These are phyloP conservation scores for Dendrobium nobile DNA, from an alignment of 106 monocot species.

Conservation along the genomic window DNA sequence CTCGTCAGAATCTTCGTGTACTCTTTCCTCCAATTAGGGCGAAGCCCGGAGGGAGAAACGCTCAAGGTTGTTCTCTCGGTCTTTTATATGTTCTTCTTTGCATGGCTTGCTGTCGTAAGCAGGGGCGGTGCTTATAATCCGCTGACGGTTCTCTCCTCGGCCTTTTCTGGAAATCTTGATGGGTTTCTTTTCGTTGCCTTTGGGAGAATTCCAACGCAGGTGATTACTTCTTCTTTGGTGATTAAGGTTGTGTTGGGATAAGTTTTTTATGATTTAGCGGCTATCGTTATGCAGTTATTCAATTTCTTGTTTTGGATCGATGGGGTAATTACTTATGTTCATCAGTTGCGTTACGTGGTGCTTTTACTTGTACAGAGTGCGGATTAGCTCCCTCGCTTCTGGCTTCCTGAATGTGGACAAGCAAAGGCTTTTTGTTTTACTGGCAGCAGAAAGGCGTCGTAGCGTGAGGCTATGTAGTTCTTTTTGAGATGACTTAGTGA, in stretches of 20 bases:
- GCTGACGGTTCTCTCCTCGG: conserved; percentile 53
- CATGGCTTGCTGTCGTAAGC: conserved; percentile 49
- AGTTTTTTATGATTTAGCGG: neutral
- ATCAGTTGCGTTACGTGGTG: neutral
- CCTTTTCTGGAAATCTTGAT: conserved; percentile 32
- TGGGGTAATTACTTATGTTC: neutral
- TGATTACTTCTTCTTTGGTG: neutral
- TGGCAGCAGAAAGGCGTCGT: too few species aligned
- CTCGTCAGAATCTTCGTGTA: conserved; percentile 46
- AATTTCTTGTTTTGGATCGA: neutral
- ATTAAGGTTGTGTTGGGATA: neutral
- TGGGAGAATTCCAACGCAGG: conserved; percentile 80
- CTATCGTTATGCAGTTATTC: neutral
- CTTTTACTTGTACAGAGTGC: neutral
- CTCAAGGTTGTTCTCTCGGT: conserved; percentile 47
- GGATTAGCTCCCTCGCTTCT: neutral
- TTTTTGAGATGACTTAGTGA: too few species aligned
- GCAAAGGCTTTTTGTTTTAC: neutral
- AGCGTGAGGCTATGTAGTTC: too few species aligned
- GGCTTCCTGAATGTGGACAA: neutral
- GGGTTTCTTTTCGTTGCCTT: conserved; percentile 55
- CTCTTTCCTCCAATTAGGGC: conserved; percentile 16
- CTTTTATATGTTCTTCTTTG: conserved; percentile 79
- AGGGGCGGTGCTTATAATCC: conserved; percentile 80
- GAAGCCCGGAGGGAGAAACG: conserved; percentile 29